Percentiles rank a stretch among this genome's conserved stretches.
Evolutionary conservation across 352 stramenopile genomes (phyloP).

Genomic region (Phytophthora colocasiae): DNA sequence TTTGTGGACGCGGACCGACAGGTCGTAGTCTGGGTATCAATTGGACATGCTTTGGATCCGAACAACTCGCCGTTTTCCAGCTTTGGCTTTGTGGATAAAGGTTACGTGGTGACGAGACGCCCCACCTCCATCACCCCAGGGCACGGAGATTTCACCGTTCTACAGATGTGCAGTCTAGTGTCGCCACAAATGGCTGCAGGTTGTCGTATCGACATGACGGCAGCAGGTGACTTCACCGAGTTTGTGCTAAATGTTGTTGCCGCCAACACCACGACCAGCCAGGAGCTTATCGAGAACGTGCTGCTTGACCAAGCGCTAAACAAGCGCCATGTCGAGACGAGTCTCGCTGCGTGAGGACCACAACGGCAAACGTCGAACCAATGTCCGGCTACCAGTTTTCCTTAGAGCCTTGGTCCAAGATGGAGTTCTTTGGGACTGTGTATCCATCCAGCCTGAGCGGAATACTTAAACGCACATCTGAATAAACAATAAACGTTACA

Average conservation of each 20-base stretch:
- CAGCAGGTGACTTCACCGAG: conserved; percentile 53
- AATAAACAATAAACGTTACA: no score
- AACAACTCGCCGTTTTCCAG: conserved; percentile 45
- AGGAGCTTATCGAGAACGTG: conserved; percentile 71
- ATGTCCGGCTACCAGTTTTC: no score
- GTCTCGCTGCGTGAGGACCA: conserved; percentile 10
- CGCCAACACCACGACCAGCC: conserved; percentile 48
- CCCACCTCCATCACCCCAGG: conserved; percentile 35
- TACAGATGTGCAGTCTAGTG: conserved; percentile 67
- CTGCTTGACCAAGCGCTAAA: conserved; percentile 43
- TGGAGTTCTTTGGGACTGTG: no score
- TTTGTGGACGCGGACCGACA: conserved; percentile 44
- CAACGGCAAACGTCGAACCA: no score
- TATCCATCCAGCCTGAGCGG: no score
- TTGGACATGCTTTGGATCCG: conserved; percentile 26
- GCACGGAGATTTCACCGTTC: conserved; percentile 43
- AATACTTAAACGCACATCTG: no score
- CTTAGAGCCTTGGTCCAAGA: no score
- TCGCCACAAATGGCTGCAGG: conserved; percentile 53
- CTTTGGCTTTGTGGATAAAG: conserved; percentile 59
- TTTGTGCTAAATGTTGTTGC: conserved; percentile 56
- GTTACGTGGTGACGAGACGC: conserved; percentile 63
- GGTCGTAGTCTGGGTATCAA: conserved; percentile 57
- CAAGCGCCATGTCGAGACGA: conserved; percentile 15
- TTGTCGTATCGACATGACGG: conserved; percentile 38